Conservation (phyloP, 2,329 filamentous ascomycete species). For the Fusarium papillatum region DNA sequence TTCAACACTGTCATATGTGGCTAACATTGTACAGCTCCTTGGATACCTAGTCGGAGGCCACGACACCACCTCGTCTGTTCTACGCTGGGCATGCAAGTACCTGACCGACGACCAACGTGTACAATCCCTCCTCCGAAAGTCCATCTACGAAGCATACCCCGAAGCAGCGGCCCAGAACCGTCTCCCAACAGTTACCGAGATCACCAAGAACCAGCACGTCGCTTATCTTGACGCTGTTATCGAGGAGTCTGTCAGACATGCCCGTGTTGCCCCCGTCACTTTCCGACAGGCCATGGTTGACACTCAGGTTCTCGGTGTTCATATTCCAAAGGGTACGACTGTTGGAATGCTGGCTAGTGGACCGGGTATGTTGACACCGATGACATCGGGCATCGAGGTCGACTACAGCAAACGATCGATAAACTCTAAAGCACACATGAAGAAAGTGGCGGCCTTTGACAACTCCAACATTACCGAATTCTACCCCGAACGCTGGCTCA, state of each 20-base stretch:
- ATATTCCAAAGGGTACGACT: slow-evolving; percentile 51
- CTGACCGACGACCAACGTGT: slow-evolving; percentile 35
- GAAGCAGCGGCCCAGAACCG: slow-evolving; percentile 34
- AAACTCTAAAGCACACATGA: background rate
- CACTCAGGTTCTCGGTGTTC: slow-evolving; percentile 48
- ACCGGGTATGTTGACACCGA: slow-evolving; percentile 37
- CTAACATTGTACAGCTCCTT: slow-evolving; percentile 27
- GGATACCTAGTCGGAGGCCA: slow-evolving; percentile 44
- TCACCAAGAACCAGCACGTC: slow-evolving; percentile 37
- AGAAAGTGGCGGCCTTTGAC: slow-evolving; percentile 33
- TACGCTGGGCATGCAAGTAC: slow-evolving; percentile 42
- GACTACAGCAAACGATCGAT: slow-evolving; percentile 27
- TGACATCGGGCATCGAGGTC: slow-evolving; percentile 38
- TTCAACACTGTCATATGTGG: rapidly evolving
- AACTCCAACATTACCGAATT: slow-evolving; percentile 45
- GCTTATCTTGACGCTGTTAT: slow-evolving; percentile 54
- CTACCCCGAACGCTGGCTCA: slow-evolving; percentile 54
- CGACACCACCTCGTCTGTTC: slow-evolving; percentile 41
- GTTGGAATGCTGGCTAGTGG: slow-evolving; percentile 46
- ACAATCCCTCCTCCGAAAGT: slow-evolving; percentile 46
- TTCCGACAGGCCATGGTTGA: slow-evolving; percentile 47
- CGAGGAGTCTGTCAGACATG: slow-evolving; percentile 51
- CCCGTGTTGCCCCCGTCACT: slow-evolving; percentile 42
- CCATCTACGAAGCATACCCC: slow-evolving; percentile 28
- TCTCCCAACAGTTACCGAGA: slow-evolving; percentile 44